Conservation (phyloP, 345 rosid genomes). For the Aquilaria sinensis region DNA sequence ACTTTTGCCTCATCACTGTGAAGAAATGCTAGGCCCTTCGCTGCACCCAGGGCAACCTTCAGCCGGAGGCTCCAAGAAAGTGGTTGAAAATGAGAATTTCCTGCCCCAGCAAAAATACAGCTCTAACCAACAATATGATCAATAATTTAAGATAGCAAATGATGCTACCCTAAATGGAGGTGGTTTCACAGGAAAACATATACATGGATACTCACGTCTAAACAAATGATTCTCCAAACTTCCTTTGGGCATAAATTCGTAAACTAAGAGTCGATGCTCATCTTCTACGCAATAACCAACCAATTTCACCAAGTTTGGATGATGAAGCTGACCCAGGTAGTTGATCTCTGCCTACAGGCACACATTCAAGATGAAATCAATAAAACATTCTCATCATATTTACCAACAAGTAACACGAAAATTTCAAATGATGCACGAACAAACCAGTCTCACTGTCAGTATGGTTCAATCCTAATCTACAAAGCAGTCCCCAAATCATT, state of each 20-base stretch:
- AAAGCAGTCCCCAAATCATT: neutral
- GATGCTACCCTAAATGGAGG: neutral
- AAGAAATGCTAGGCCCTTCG: constrained; percentile 89
- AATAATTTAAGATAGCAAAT: neutral
- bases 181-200: neutral
- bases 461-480: neutral
- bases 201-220: constrained; percentile 42
- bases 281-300: constrained; percentile 92
- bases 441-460: neutral
- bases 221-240: constrained; percentile 94
- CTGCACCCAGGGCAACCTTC: constrained; percentile 90
- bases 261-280: constrained; percentile 86
- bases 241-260: constrained; percentile 91
- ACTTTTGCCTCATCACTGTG: constrained; percentile 80
- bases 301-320: constrained; percentile 81
- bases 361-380: constrained; percentile 9
- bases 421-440: neutral
- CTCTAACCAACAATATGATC: neutral
- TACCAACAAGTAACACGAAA: neutral
- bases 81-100: constrained; percentile 50
- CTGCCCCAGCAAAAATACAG: constrained; percentile 31
- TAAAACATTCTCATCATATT: constrained; percentile 6
- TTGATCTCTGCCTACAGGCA: constrained; percentile 72
- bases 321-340: constrained; percentile 74
- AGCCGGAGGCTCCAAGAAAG: constrained; percentile 81